Percentiles rank a stretch among this genome's conserved stretches.
Conservation (phyloP, 2,329 filamentous ascomycete genomes). For the Trichophyton rubrum region DNA sequence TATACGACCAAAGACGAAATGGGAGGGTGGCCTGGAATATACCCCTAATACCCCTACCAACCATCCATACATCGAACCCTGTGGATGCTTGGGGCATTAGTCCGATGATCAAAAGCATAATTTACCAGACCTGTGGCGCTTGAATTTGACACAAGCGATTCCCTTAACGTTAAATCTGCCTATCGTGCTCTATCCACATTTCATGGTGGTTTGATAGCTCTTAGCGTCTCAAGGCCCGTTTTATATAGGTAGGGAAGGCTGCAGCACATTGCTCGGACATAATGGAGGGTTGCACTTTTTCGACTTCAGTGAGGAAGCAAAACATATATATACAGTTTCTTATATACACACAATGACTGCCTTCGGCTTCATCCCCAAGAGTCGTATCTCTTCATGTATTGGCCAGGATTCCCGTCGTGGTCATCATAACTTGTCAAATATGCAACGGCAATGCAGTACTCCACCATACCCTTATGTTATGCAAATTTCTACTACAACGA, state of each 20-base stretch:
- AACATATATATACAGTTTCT: neutral
- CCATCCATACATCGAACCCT: neutral
- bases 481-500: constrained; percentile 7
- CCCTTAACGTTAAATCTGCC: constrained; percentile 4
- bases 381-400: neutral
- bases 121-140: constrained; percentile 1
- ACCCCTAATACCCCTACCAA: neutral
- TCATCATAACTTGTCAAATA: constrained; percentile 9
- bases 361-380: neutral
- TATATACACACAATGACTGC: neutral
- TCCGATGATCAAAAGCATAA: constrained; percentile 2
- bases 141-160: neutral
- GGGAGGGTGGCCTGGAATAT: neutral
- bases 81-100: neutral
- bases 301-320: neutral
- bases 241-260: neutral
- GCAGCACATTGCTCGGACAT: neutral
- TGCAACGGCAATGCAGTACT: constrained; percentile 8
- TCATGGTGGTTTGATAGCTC: neutral
- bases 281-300: neutral
- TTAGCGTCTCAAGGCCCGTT: neutral
- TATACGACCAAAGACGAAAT: neutral
- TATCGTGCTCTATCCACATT: neutral
- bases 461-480: constrained; percentile 7
- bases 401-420: neutral